These are phyloP conservation scores for Fabrea salina DNA, from an alignment of 169 alveolate species.

Conservation along the genomic window DNA sequence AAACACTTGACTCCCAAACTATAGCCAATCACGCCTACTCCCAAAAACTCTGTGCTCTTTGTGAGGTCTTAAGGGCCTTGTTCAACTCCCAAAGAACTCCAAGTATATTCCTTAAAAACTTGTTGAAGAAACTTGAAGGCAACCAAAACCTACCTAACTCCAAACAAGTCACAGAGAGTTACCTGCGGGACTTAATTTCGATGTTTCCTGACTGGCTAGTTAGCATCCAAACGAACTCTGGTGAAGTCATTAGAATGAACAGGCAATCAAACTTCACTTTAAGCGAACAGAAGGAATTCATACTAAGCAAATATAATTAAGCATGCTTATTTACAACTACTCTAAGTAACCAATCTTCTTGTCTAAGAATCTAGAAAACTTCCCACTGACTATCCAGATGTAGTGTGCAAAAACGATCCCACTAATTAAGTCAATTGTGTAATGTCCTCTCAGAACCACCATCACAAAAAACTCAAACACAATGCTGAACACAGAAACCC, in stretches of 20 bases:
- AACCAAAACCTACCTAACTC: not conserved
- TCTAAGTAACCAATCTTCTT: too few species aligned
- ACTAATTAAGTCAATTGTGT: slow-evolving; percentile 24
- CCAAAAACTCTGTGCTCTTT: not conserved
- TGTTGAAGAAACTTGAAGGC: not conserved
- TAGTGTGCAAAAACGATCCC: slow-evolving; percentile 30
- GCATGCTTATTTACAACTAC: too few species aligned
- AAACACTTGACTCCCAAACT: not conserved
- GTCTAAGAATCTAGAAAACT: not conserved
- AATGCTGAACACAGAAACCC: not conserved
- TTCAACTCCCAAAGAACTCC: not conserved
- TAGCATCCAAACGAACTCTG: not conserved
- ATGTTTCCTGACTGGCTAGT: not conserved
- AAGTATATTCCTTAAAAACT: not conserved
- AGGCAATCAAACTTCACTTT: not conserved
- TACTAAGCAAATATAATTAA: too few species aligned
- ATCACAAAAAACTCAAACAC: slow-evolving; percentile 22
- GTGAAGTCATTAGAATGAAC: not conserved
- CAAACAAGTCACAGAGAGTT: not conserved
- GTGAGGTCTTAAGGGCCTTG: not conserved
- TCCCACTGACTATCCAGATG: slow-evolving; percentile 21
- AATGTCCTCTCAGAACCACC: slow-evolving; percentile 37
- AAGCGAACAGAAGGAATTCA: too few species aligned
- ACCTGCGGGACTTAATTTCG: not conserved
- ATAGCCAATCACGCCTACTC: not conserved